phyloP scores from a whole-genome alignment of 306 rosid species.

The Fragaria vesca region DNA sequence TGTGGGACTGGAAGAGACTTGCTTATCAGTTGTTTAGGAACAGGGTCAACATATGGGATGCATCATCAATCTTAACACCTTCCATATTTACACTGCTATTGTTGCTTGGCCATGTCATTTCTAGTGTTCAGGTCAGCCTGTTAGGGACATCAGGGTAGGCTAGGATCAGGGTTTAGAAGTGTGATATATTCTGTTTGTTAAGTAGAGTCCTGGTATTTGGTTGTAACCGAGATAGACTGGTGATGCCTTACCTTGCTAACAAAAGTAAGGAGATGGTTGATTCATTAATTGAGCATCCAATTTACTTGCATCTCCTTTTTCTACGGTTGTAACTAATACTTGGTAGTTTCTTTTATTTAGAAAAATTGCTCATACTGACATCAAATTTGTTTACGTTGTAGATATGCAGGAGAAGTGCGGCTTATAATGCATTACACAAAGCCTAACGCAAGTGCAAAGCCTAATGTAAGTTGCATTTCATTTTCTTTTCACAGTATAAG shows the following conservation, averaged over 20 bases:
- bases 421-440: constrained; percentile 38
- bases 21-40: not conserved
- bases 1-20: not conserved
- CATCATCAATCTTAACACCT: not conserved
- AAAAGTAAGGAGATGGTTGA: not conserved
- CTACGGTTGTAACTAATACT: not conserved
- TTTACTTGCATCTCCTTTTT: not conserved
- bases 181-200: not conserved
- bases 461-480: constrained; percentile 37
- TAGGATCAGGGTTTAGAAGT: not conserved
- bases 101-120: not conserved
- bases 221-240: not conserved
- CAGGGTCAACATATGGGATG: not conserved
- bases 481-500: not conserved
- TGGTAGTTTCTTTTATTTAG: not conserved
- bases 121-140: not conserved
- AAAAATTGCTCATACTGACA: constrained; percentile 6
- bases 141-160: not conserved
- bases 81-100: not conserved
- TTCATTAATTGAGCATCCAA: not conserved
- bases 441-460: constrained; percentile 15
- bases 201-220: not conserved
- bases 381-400: constrained; percentile 10
- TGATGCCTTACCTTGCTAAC: not conserved
- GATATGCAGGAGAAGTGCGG: constrained; percentile 55